phyloP scores from a whole-genome alignment of 1,284 basidiomycete genomes.

The Sporisorium reilianum region DNA sequence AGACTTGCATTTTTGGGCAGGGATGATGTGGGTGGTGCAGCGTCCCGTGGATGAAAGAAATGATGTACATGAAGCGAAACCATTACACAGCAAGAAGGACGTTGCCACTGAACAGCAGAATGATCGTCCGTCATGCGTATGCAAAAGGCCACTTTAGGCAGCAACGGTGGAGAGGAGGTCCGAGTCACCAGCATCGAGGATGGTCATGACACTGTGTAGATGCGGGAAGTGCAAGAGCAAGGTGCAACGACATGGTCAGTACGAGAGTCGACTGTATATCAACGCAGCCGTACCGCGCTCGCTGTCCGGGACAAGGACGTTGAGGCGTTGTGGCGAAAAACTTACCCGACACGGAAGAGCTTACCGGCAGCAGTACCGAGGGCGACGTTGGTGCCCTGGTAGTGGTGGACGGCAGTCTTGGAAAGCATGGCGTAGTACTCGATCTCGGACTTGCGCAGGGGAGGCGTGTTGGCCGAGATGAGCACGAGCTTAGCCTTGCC shows the following conservation, averaged over 20 bases:
- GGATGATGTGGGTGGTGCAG: slow-evolving; percentile 1
- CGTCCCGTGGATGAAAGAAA: slow-evolving; percentile 14
- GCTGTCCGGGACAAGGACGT: not conserved
- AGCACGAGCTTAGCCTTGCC: slow-evolving; percentile 99
- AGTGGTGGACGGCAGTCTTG: slow-evolving; percentile 97
- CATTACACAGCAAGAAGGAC: slow-evolving; percentile 23
- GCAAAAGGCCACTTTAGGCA: slow-evolving; percentile 52
- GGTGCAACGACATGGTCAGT: slow-evolving; percentile 9
- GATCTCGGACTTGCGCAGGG: slow-evolving; percentile 97
- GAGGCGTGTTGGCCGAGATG: slow-evolving; percentile 99
- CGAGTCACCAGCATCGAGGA: slow-evolving; percentile 96
- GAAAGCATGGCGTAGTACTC: slow-evolving; percentile 99
- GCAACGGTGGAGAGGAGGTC: slow-evolving; percentile 76
- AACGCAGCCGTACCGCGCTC: no score
- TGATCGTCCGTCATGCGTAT: slow-evolving; percentile 21
- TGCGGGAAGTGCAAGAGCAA: not conserved
- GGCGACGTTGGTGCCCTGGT: slow-evolving; percentile 91
- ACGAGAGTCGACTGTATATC: no score
- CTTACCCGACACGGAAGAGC: slow-evolving; percentile 97
- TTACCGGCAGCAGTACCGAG: slow-evolving; percentile 99
- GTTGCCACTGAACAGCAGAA: slow-evolving; percentile 25
- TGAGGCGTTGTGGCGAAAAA: no score
- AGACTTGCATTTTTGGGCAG: slow-evolving; percentile 33
- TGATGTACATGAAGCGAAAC: slow-evolving; percentile 29
- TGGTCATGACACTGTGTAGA: slow-evolving; percentile 83